A percentile compares a stretch with the other conserved stretches of the same genome.
Conservation (phyloP, 306 rosid species). For the Malus sylvestris region DNA sequence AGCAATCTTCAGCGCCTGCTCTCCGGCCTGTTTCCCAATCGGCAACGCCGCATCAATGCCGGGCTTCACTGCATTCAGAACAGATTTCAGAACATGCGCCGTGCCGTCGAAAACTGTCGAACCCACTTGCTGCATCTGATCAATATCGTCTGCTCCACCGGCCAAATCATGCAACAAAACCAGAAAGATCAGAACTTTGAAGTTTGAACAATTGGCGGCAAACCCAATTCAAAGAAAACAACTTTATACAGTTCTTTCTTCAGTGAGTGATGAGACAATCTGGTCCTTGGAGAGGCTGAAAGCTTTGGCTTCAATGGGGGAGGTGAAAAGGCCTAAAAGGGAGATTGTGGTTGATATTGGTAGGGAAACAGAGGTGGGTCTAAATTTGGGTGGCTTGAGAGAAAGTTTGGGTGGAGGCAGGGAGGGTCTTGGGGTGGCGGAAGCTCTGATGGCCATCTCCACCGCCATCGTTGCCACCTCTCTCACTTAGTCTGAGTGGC, state of each 20-base stretch:
- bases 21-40: slow-evolving; percentile 61
- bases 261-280: slow-evolving; percentile 66
- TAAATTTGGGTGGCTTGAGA: slow-evolving; percentile 31
- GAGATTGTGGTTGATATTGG: slow-evolving; percentile 66
- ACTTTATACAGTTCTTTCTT: slow-evolving; percentile 28
- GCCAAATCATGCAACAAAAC: not conserved
- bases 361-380: slow-evolving; percentile 42
- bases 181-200: not conserved
- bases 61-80: slow-evolving; percentile 62
- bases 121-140: slow-evolving; percentile 69
- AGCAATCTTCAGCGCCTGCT: slow-evolving; percentile 40
- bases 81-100: slow-evolving; percentile 32
- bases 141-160: slow-evolving; percentile 82
- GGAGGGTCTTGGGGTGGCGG: slow-evolving; percentile 37
- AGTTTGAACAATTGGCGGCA: slow-evolving; percentile 8
- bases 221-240: not conserved
- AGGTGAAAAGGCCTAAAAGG: slow-evolving; percentile 60
- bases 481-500: not conserved
- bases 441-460: slow-evolving; percentile 65
- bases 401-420: slow-evolving; percentile 28
- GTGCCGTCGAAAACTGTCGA: slow-evolving; percentile 48
- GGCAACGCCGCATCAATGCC: slow-evolving; percentile 68
- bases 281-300: slow-evolving; percentile 63
- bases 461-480: slow-evolving; percentile 35
- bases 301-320: slow-evolving; percentile 63